Evolutionary conservation across 306 rosid genomes (phyloP), one percentile per base, ranked within the genome.

Genomic region (Begonia fuchsioides): DNA sequence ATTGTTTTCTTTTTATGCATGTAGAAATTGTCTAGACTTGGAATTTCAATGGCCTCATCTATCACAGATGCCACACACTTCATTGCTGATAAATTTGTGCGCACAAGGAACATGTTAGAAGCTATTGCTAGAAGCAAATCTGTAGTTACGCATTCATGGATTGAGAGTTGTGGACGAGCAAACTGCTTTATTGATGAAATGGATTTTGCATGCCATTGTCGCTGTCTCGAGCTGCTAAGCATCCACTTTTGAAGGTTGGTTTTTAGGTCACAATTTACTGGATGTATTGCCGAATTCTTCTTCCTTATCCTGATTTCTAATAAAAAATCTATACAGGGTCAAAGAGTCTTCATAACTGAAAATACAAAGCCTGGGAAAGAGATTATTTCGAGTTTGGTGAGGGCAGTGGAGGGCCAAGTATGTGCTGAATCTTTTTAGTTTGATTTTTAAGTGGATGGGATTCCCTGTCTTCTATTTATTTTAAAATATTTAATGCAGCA

Each of bases 111-210:
- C 72, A 79, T 92, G 93, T 67, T 92, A 60, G 93, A 79, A 69
- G 96, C 98, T 52, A 92, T 92, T 55, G 93, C 98, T 59, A 66
- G 52, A 43, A 87, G 94, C 32, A 85, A 92, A 72, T 87, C 78
- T 44, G 98, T 92, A 57, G 96, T 92, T 46, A 82, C 94, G 12
- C 96, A 73, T 73, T 71, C 63, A 55, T 92, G 98, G 98, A 66
- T 92, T 20, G 87, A 85, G 51, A 82, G 87, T 69, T 92, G 96
- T 64, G 98, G 96, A 49, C 87, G 82, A 76, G 94, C 96, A 44
- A 73, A 68, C 61, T 82, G 94, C 72, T 77, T 85, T 66, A 69
- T 92, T 10, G 98, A 92, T 20, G 96, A 92, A 79, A 85, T 51
- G 96, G 94, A 53, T 92, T 92, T 69, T 73, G 74, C 70, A 71